phyloP scores from a whole-genome alignment of 1,284 basidiomycete species.

The Cutaneotrichosporon sp. region DNA sequence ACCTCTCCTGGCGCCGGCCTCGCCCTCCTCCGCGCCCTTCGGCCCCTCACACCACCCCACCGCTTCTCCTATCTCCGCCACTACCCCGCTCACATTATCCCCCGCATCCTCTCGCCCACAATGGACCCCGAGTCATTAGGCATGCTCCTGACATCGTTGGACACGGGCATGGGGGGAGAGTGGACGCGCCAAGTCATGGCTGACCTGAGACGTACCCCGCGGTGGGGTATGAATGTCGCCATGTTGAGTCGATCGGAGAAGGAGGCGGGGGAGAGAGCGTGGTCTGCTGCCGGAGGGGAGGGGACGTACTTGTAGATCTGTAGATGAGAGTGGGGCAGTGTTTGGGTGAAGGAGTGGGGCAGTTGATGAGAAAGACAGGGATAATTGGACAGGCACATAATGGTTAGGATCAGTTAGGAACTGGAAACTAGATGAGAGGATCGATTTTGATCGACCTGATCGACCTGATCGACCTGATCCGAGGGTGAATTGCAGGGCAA shows the following conservation, averaged over 20 bases:
- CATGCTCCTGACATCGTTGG: conserved; percentile 30
- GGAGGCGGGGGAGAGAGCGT: conserved; percentile 25
- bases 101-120: conserved; percentile 32
- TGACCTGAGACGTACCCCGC: conserved; percentile 31
- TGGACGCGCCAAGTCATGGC: conserved; percentile 25
- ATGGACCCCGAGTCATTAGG: conserved; percentile 48
- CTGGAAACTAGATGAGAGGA: no score
- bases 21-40: conserved; percentile 34
- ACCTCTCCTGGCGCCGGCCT: conserved; percentile 39
- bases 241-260: conserved; percentile 40
- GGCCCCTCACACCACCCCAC: conserved; percentile 6
- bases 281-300: conserved; percentile 28
- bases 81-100: conserved; percentile 31
- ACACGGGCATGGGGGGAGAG: conserved; percentile 12
- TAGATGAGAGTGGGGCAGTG: no score
- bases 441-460: no score
- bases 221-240: conserved; percentile 41
- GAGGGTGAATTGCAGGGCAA: no score
- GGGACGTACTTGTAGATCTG: background rate
- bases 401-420: no score
- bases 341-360: background rate
- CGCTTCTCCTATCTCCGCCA: conserved; percentile 22
- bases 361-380: background rate
- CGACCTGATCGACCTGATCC: no score
- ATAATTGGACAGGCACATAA: background rate